phyloP scores from a whole-genome alignment of 805 yeast species.

The Candida piceae region DNA sequence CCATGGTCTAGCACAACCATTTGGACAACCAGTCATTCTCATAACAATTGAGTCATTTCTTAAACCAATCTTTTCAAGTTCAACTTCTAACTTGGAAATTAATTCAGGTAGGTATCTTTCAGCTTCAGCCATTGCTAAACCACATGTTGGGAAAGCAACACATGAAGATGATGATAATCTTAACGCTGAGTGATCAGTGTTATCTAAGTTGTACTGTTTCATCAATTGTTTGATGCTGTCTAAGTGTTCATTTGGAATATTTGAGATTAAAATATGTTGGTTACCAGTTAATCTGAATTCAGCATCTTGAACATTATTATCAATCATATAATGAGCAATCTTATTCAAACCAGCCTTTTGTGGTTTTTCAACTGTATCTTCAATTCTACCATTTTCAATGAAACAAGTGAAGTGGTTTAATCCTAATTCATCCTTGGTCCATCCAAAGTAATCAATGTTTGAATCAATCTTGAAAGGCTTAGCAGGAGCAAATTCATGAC shows the following conservation, averaged over 20 bases:
- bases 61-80: slow-evolving; percentile 85
- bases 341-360: slow-evolving; percentile 82
- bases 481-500: slow-evolving; percentile 65
- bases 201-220: slow-evolving; percentile 74
- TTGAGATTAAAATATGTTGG: slow-evolving; percentile 81
- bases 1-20: slow-evolving; percentile 99
- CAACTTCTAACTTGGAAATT: slow-evolving; percentile 75
- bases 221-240: slow-evolving; percentile 57
- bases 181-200: slow-evolving; percentile 74
- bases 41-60: slow-evolving; percentile 91
- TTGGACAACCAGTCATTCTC: slow-evolving; percentile 99
- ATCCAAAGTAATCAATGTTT: slow-evolving; percentile 88
- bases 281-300: slow-evolving; percentile 94
- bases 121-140: slow-evolving; percentile 97
- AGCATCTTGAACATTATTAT: slow-evolving; percentile 61
- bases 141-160: slow-evolving; percentile 98
- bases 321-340: slow-evolving; percentile 65
- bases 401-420: slow-evolving; percentile 88
- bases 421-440: slow-evolving; percentile 84
- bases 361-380: slow-evolving; percentile 84
- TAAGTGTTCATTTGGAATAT: slow-evolving; percentile 65
- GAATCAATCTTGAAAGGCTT: slow-evolving; percentile 74
- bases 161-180: slow-evolving; percentile 92
- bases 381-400: slow-evolving; percentile 95
- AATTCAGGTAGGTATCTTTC: slow-evolving; percentile 87